Percentiles rank a stretch among this genome's conserved stretches.
Conservation (phyloP, 2,329 filamentous ascomycete species). For the Epichloe hybrida region DNA sequence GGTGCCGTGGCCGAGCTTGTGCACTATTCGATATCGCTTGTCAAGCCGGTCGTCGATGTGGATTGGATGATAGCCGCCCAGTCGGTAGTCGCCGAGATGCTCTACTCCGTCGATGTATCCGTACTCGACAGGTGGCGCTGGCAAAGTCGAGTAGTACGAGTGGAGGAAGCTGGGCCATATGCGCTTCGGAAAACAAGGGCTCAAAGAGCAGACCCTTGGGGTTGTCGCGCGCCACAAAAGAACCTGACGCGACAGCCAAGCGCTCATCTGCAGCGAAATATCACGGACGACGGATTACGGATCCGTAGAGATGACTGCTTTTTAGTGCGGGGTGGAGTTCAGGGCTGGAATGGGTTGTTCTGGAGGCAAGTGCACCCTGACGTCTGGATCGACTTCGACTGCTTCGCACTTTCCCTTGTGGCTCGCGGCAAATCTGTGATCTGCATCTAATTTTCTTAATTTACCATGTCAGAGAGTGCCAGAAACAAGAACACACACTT, state of each 20-base stretch:
- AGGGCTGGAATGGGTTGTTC: too few species aligned
- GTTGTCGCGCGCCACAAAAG: background rate
- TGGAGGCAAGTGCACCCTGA: too few species aligned
- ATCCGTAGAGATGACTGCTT: too few species aligned
- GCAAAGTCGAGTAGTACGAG: constrained; percentile 1
- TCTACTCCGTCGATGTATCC: constrained; percentile 14
- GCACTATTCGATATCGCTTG: constrained; percentile 24
- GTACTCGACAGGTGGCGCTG: constrained; percentile 5
- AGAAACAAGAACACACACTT: too few species aligned
- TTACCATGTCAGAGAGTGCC: too few species aligned
- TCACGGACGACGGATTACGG: too few species aligned
- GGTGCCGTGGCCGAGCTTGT: constrained; percentile 30
- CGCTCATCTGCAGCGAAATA: constrained; percentile 12
- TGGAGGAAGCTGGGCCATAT: background rate
- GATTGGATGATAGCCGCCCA: constrained; percentile 25
- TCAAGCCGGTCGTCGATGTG: constrained; percentile 24
- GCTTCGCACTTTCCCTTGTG: too few species aligned
- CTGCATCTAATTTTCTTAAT: too few species aligned
- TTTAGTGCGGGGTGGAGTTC: too few species aligned
- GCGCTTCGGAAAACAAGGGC: background rate
- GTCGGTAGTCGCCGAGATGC: constrained; percentile 5
- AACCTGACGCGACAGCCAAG: background rate
- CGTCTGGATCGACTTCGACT: too few species aligned
- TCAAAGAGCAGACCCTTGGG: background rate
- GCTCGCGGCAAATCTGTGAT: too few species aligned